Evolutionary conservation across 495 filamentous ascomycete species (phyloP), one percentile per base, ranked within the genome.

Genomic region (Clavariopsis aquatica): DNA sequence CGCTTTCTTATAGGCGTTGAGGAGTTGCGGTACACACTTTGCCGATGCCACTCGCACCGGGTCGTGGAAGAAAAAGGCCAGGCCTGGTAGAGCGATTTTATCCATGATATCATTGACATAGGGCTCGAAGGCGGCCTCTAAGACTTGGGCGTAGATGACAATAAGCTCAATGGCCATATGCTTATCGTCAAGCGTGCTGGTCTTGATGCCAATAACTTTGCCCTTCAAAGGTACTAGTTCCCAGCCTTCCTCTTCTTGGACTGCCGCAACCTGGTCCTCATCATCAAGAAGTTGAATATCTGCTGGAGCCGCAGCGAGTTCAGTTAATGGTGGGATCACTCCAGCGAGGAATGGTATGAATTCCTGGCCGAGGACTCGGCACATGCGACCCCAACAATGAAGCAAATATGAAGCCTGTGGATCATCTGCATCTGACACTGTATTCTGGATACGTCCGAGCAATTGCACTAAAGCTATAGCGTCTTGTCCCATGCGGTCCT

Each of bases 351-450:
- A 99, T 23, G 92, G 92, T 17, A 98, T 82, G 75, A 99, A 99
- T 68, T 95, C 92, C 46, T 83, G 78, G 49, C 88, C 92, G 60
- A 99, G 82, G 20, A 98, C 93, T 51, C 94, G 88, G 76, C 93
- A 97, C 95, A 99, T 98, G 27, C 95, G 85, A 49, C 95, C 95
- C 95, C 95, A 99, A 79, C 94, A 99, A 81, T 99, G 95, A 71
- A 98, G 89, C 19, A 99, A 85, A 75, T 99, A 99, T 66, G 93
- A 91, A 9, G 91, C 90, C 76, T 99, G 95, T 26, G 95, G 95
- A 73, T 99, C 95, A 71, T 98, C 95, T 15, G 91, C 80, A 69
- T 99, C 95, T 23, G 86, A 86, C 60, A 98, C 93, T 69, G 84
- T 88, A 69, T 89, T 77, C 68, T 99, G 95, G 57, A 98, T 96